Base-by-base conservation (phyloP, 1,284 basidiomycete species). In the Takashimella tepidaria region DNA sequence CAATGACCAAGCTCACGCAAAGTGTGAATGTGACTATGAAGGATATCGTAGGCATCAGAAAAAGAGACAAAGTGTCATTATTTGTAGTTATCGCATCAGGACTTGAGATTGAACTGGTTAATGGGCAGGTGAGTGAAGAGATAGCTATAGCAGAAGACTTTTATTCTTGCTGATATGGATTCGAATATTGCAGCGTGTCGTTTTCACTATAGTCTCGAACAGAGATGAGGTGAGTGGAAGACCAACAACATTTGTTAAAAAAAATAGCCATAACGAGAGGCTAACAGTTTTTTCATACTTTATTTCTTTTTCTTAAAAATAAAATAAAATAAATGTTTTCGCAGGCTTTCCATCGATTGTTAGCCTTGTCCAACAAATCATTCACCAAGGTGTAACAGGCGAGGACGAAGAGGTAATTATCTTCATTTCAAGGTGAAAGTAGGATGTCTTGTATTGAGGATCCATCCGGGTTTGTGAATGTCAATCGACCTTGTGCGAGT, bases 41-140 rank as follows among this genome's bases (percentile, higher is more conserved):
- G 22, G 51, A 56, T 16, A 46, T 56, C 11, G 41, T 56, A 3
- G 54, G 54, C 2, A 50, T 56, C 23, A 24, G 45, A 45, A 52
- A 53, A 26, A 19, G 50, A 11, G 54, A 56, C 45, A 53, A 52
- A 47, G 42, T 40, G 19, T 37, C 45, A 6, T 42, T 56, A 25
- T 40, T 56, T 8, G 54, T 56, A 5, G 50, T 56, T 12, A 31
- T 56, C 13, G 24, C 54, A 24, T 13, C 50, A 19, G 54, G 54
- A 21, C 40, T 56, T 21, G 50, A 56, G 50, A 51, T 56, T 47
- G 50, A 52, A 20, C 24, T 21, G 25, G 16, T 11, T 4, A 45
- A 53, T 44, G 54, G 54, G 2, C 47, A 13, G n/a, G 55, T 53
- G 24, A 46, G 55, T 53, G 45, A 19, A 37, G 8, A n/a, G n/a